Evolutionary conservation across 2,329 filamentous ascomycete genomes (phyloP), one percentile per base, ranked within the genome.

Genomic region (Dactylellina parvicollis): DNA sequence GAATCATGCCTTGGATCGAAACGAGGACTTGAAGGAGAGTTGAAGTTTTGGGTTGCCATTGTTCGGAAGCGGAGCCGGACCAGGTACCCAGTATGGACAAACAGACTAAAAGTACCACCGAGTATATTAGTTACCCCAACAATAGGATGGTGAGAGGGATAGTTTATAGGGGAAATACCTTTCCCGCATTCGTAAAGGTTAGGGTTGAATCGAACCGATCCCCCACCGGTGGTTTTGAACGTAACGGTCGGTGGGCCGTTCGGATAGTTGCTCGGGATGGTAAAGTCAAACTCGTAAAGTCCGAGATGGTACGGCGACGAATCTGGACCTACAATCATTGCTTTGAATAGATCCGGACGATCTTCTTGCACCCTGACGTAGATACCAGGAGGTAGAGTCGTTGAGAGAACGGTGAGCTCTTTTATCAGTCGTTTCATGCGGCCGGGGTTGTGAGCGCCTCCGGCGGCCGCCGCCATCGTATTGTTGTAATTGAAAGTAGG

Each of bases 1-100:
- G 81, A 18, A 87, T 83, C 85, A 87, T 86, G 28, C 82, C 81
- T 76, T 87, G 86, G 56, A 87, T 85, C 26, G 83, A 85, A n/a
- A 87, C 81, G 9, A 85, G 79, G 4, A 86, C 78, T 74, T 85
- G 84, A 2, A 86, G 79, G 1, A 86, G 78, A 2, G 84, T 86
- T 3, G 84, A 86, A 34, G 80, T 79, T 8, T 78, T 76, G 1
- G 81, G 79, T 10, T 81, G 78, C 85, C 86, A 85, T 8, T 78
- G 75, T 72, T 82, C 80, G 16, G 78, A 78, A 22, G 79, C 75
- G 74, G 81, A 75, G 8, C 84, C 85, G 18, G 75, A 12, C 85
- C 85, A 84, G 1, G 83, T 85, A 0, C 82, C 82, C 0, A 86
- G 80, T 10, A 86, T 79, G 0, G 83, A 85, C 9, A 86, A 80